These are phyloP conservation scores for Jamesozyma jinghongensis DNA, from an alignment of 805 yeast species.

Conservation along the genomic window DNA sequence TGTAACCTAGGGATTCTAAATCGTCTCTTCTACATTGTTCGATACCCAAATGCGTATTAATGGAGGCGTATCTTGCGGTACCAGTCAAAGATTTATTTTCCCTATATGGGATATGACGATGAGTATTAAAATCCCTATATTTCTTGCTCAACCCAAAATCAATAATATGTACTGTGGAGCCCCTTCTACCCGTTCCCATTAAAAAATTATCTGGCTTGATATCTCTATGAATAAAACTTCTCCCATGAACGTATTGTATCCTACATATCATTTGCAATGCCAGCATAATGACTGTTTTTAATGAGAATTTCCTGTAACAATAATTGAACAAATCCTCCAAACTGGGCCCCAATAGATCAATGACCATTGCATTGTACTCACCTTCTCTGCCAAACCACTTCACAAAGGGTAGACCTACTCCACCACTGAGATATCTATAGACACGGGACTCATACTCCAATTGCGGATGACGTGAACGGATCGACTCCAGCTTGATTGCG, in stretches of 20 bases:
- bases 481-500: constrained; percentile 89
- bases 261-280: constrained; percentile 95
- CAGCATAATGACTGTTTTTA: constrained; percentile 83
- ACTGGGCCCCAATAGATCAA: constrained; percentile 91
- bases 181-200: constrained; percentile 87
- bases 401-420: constrained; percentile 95
- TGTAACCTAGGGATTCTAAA: constrained; percentile 90
- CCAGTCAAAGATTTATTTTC: constrained; percentile 96
- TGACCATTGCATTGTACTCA: constrained; percentile 95
- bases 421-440: constrained; percentile 89
- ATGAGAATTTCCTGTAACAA: constrained; percentile 87
- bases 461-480: constrained; percentile 93
- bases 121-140: constrained; percentile 90
- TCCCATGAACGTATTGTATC: constrained; percentile 89
- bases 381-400: constrained; percentile 97
- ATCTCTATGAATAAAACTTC: constrained; percentile 83
- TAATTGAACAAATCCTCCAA: constrained; percentile 93
- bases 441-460: constrained; percentile 96
- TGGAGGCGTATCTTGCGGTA: constrained; percentile 95
- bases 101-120: constrained; percentile 90
- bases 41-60: constrained; percentile 93
- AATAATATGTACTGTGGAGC: constrained; percentile 90
- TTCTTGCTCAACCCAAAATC: constrained; percentile 94
- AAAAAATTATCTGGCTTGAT: constrained; percentile 80
- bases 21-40: constrained; percentile 97